A percentile compares a stretch with the other conserved stretches of the same genome.
Evolutionary conservation across 2,329 filamentous ascomycete species (phyloP).

Genomic region (Coniochaeta sp.): DNA sequence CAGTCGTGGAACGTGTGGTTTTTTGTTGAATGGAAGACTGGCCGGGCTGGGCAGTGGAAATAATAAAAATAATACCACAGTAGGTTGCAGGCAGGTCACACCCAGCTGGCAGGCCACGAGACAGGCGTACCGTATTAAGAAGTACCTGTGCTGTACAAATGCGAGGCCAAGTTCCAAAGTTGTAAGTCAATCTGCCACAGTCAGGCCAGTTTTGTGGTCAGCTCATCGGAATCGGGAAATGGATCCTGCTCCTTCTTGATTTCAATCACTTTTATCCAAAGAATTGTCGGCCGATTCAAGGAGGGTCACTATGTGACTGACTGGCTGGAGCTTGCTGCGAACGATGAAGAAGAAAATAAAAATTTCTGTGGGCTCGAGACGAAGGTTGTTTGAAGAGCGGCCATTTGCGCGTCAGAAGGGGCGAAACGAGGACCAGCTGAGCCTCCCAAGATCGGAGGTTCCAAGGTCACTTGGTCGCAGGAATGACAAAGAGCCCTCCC

Average conservation of each 20-base stretch:
- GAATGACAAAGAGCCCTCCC: not conserved
- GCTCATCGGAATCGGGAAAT: not conserved
- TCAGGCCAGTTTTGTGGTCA: not conserved
- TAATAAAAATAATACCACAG: slow-evolving; percentile 4
- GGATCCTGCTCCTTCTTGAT: not conserved
- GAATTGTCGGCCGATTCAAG: not conserved
- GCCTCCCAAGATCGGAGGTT: not conserved
- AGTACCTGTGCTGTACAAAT: not conserved
- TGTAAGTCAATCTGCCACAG: not conserved
- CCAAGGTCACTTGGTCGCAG: not conserved
- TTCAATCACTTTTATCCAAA: not conserved
- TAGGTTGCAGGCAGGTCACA: not conserved
- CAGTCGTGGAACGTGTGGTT: slow-evolving; percentile 1
- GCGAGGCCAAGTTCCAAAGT: not conserved
- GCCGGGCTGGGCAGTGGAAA: not conserved
- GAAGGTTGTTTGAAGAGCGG: slow-evolving; percentile 4
- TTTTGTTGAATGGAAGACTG: slow-evolving; percentile 2
- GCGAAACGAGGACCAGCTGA: slow-evolving; percentile 4
- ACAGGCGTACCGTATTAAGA: not conserved
- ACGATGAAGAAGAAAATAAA: not conserved
- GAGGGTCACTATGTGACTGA: not conserved
- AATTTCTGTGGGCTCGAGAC: slow-evolving; percentile 5
- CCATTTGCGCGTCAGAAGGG: slow-evolving; percentile 3
- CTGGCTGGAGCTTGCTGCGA: not conserved
- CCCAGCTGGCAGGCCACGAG: not conserved